Percentiles rank a stretch among this genome's conserved stretches.
These are phyloP conservation scores for Penicillium malachiteum DNA, from an alignment of 495 filamentous ascomycete species.

Conservation along the genomic window DNA sequence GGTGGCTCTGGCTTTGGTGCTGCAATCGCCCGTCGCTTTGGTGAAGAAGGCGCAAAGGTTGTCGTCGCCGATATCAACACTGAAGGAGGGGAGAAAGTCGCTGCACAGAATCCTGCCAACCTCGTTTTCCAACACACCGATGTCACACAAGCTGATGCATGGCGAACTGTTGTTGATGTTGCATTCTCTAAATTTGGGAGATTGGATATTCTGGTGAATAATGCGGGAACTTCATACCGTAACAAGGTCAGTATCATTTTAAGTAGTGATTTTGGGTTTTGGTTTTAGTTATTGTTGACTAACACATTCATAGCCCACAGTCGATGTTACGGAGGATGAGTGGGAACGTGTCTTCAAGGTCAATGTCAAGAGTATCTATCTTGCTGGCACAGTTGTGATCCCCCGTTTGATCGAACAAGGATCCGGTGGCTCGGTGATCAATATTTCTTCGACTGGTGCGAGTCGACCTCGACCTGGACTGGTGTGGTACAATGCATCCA, in stretches of 20 bases:
- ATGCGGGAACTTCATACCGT: constrained; percentile 67
- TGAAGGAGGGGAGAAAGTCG: constrained; percentile 48
- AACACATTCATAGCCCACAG: constrained; percentile 40
- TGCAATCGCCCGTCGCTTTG: constrained; percentile 56
- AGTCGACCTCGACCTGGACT: constrained; percentile 63
- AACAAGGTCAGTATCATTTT: constrained; percentile 53
- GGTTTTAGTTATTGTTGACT: not conserved
- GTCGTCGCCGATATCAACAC: constrained; percentile 60
- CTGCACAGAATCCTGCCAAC: constrained; percentile 35
- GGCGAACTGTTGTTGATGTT: constrained; percentile 46
- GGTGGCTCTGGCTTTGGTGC: constrained; percentile 59
- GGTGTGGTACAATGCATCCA: constrained; percentile 70
- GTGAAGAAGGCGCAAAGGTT: constrained; percentile 57
- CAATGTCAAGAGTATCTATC: constrained; percentile 62
- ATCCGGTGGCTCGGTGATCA: constrained; percentile 61
- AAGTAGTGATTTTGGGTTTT: not conserved
- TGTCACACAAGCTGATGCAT: constrained; percentile 50
- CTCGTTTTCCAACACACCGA: constrained; percentile 50
- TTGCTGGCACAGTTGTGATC: constrained; percentile 52
- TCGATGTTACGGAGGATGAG: constrained; percentile 64
- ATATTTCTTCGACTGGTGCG: constrained; percentile 64
- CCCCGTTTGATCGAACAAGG: constrained; percentile 56
- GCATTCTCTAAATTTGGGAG: constrained; percentile 50
- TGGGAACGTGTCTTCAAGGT: constrained; percentile 67
- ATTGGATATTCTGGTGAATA: constrained; percentile 64